These are phyloP conservation scores for Eimeria sp. DNA, from an alignment of 169 alveolate species.

Conservation along the genomic window DNA sequence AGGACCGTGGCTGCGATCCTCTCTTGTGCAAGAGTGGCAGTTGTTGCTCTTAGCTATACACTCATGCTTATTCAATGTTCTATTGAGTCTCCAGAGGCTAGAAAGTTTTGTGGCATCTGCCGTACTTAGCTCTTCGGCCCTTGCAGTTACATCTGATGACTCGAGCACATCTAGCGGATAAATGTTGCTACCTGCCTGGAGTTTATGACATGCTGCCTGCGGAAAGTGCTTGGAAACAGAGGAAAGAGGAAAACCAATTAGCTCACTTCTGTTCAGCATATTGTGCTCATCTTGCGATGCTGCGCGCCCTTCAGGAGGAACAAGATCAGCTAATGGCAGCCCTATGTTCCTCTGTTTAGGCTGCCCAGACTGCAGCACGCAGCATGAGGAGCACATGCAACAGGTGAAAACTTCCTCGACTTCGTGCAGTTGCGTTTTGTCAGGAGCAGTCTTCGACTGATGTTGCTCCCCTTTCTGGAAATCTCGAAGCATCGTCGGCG, in stretches of 20 bases:
- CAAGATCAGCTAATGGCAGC: constrained; percentile 13
- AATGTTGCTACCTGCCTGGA: not conserved
- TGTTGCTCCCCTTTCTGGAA: not conserved
- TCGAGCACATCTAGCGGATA: not conserved
- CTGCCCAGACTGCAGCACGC: constrained; percentile 26
- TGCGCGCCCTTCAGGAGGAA: not conserved
- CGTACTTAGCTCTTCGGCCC: not conserved
- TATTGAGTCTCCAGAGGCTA: not conserved
- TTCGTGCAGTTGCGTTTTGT: not conserved
- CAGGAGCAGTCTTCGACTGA: not conserved
- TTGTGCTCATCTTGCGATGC: not conserved
- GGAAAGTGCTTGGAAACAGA: not conserved
- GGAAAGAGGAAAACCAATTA: not conserved
- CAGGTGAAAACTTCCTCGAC: constrained; percentile 1
- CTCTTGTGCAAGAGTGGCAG: not conserved
- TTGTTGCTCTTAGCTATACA: not conserved
- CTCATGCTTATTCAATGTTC: not conserved
- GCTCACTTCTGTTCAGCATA: constrained; percentile 1
- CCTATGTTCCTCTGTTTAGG: not conserved
- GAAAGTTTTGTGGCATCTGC: not conserved
- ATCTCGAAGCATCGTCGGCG: not conserved
- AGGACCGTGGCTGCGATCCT: not conserved
- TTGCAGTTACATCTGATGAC: not conserved
- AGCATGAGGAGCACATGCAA: constrained; percentile 57
- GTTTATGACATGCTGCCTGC: not conserved